These are phyloP conservation scores for Backusella liffmaniae DNA, from an alignment of 192 early-diverging fungal species.

Conservation along the genomic window DNA sequence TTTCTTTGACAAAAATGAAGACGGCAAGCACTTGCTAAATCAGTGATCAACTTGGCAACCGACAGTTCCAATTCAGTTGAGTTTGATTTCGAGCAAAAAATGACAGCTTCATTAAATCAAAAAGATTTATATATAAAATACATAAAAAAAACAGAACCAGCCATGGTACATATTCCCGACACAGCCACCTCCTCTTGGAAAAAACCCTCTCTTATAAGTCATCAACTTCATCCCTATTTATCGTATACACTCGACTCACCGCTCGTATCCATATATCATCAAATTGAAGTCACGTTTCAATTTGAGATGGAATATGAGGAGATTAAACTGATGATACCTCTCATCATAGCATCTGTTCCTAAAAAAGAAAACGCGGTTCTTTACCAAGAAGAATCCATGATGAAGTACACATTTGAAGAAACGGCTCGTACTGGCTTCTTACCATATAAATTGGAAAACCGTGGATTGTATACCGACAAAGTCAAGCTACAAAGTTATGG, in stretches of 20 bases:
- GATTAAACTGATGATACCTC: slow-evolving; percentile 27
- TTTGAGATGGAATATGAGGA: slow-evolving; percentile 29
- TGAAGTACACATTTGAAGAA: slow-evolving; percentile 14
- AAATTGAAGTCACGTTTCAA: slow-evolving; percentile 29
- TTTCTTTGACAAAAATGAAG: background rate
- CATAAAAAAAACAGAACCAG: slow-evolving; percentile 28
- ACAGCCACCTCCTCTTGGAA: slow-evolving; percentile 24
- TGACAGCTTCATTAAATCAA: background rate
- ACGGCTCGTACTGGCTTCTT: background rate
- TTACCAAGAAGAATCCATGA: background rate
- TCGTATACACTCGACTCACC: slow-evolving; percentile 24
- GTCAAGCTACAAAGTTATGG: background rate
- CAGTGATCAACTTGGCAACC: background rate
- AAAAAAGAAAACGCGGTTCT: background rate
- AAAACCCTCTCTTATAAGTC: slow-evolving; percentile 24
- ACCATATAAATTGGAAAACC: background rate
- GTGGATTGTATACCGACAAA: background rate
- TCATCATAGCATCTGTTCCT: slow-evolving; percentile 27
- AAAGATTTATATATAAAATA: slow-evolving; percentile 14
- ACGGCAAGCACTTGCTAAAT: slow-evolving; percentile 7
- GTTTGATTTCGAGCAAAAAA: slow-evolving; percentile 9
- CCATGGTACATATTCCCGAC: slow-evolving; percentile 21
- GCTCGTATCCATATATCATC: slow-evolving; percentile 31
- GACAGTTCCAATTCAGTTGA: background rate
- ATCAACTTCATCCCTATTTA: slow-evolving; percentile 21